Evolutionary conservation across 331 rosid species (phyloP).

Genomic region (Stylosanthes scabra): DNA sequence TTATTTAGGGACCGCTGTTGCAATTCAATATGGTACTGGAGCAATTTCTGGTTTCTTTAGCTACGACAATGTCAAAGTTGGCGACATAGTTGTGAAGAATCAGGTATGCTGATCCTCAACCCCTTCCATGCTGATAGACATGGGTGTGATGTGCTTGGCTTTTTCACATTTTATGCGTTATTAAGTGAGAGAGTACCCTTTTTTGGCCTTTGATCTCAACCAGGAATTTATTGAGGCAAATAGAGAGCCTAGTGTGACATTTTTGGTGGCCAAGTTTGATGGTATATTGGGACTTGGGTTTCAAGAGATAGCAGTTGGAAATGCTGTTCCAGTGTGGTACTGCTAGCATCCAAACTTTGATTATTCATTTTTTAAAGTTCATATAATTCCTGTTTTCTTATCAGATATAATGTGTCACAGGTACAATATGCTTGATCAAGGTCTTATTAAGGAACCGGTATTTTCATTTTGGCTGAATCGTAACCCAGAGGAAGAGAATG

Average conservation of each 20-base stretch:
- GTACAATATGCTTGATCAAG: slow-evolving; percentile 88
- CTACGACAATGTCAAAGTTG: slow-evolving; percentile 66
- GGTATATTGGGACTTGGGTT: slow-evolving; percentile 94
- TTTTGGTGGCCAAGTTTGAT: slow-evolving; percentile 82
- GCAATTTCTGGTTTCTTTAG: slow-evolving; percentile 84
- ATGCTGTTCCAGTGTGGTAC: slow-evolving; percentile 88
- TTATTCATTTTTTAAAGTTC: slow-evolving; percentile 13
- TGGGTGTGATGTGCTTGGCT: background rate
- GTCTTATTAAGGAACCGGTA: slow-evolving; percentile 71
- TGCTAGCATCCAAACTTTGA: slow-evolving; percentile 16
- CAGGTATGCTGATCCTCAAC: slow-evolving; percentile 58
- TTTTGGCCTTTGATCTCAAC: slow-evolving; percentile 19
- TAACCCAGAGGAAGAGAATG: slow-evolving; percentile 66
- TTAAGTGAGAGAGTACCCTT: slow-evolving; percentile 8
- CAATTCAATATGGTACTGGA: slow-evolving; percentile 80
- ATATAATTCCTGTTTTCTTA: slow-evolving; percentile 2
- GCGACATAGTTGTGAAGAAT: slow-evolving; percentile 61
- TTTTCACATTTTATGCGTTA: slow-evolving; percentile 5
- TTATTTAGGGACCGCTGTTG: slow-evolving; percentile 69
- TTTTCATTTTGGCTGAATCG: slow-evolving; percentile 98
- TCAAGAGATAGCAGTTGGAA: slow-evolving; percentile 87
- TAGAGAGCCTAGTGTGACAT: slow-evolving; percentile 63
- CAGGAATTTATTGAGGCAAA: slow-evolving; percentile 94
- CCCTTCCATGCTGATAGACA: background rate
- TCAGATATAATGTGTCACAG: slow-evolving; percentile 47